Base-by-base conservation (phyloP, 2,329 filamentous ascomycete genomes). In the Didymosphaeria variabile region DNA sequence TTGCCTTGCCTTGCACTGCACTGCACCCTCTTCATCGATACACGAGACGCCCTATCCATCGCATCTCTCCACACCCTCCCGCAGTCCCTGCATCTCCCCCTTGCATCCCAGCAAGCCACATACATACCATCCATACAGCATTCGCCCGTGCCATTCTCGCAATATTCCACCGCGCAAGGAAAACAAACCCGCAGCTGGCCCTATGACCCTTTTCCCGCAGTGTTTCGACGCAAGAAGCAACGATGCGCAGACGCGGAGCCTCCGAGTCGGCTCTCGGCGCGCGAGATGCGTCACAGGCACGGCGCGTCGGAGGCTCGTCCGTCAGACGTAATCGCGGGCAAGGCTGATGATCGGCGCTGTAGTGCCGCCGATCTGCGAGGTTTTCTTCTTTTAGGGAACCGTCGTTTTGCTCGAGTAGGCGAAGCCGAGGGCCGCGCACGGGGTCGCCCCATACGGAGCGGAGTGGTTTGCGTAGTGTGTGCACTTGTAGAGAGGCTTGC, bases 151-250 rank as follows among this genome's bases (percentile, higher is more conserved):
- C n/a, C 47, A 34, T 56, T 56, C 50, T 55, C 59, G 47, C 55
- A 58, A 61, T 61, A 57, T 61, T 57, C 36, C 59, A 61, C 59
- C 38, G 19, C 53, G 31, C 40, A 38, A 42, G 29, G 10, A 55
- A 36, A 59, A 49, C 5, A 32, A n/a, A 29, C 47, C 36, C 9
- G 13, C 10, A 12, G 15, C 29, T 34, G 13, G 17, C 31, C 38
- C 12, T 23, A 32, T 32, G 36, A 32, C 17, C n/a, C 36, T 31
- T 9, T 23, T 38, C 36, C 15, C 10, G 38, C 34, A 31, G 45
- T 17, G 19, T 42, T 3, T 44, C 13, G 21, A 42, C 51, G 10
- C 9, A 36, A n/a, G 34, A 45, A 55, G 42, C 53, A 47, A 36
- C 42, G 56, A 58, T 58, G 40, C 56, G 49, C 56, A 53, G 29